phyloP scores from a whole-genome alignment of 345 rosid species.

The Acer negundo region DNA sequence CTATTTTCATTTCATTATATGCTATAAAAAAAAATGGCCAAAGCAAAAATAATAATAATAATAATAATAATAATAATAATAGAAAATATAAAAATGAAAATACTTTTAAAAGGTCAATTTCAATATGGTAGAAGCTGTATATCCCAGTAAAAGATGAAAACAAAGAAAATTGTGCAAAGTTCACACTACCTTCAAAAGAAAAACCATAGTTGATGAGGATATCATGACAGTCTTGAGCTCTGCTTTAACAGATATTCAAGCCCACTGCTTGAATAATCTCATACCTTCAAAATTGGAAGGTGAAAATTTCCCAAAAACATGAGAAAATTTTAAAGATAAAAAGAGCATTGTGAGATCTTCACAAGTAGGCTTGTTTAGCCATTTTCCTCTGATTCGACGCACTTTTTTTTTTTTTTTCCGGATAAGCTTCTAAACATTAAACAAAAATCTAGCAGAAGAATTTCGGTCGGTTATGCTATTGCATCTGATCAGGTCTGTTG shows the following conservation, averaged over 20 bases:
- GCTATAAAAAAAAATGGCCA: too few species aligned
- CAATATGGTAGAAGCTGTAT: background rate
- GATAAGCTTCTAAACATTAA: background rate
- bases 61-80: too few species aligned
- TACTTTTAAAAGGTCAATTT: background rate
- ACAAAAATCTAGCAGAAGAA: constrained; percentile 2
- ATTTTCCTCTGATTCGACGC: background rate
- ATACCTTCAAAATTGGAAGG: constrained; percentile 8
- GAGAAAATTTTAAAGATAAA: too few species aligned
- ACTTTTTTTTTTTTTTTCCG: background rate
- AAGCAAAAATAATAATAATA: too few species aligned
- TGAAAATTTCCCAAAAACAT: background rate
- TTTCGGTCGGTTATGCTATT: constrained; percentile 21
- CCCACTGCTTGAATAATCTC: background rate
- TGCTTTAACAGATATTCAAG: background rate
- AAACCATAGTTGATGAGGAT: background rate
- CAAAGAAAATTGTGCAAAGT: background rate
- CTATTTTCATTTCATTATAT: too few species aligned
- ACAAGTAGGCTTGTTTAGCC: background rate
- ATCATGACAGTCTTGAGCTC: background rate
- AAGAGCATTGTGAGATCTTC: background rate
- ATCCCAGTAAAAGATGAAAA: background rate
- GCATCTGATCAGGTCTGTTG: constrained; percentile 42
- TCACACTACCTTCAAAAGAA: background rate
- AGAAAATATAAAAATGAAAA: too few species aligned